These are phyloP conservation scores for Ustilago trichophora DNA, from an alignment of 1,284 basidiomycete species.

Conservation along the genomic window DNA sequence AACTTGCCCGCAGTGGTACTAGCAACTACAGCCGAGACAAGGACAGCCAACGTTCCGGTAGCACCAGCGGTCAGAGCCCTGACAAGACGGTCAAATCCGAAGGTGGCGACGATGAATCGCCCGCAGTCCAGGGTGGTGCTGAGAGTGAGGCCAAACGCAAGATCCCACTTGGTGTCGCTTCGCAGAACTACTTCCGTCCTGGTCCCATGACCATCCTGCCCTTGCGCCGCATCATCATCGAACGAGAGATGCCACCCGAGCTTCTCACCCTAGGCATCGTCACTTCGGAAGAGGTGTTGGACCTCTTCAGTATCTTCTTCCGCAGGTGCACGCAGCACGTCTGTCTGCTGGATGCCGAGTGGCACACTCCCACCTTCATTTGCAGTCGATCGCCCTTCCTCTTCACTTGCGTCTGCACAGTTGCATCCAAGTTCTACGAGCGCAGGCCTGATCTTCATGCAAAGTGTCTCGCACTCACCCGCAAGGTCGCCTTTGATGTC, in stretches of 20 bases:
- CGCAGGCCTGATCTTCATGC: conserved; percentile 83
- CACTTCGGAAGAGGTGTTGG: conserved; percentile 80
- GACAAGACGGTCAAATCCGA: conserved; percentile 33
- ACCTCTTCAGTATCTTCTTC: conserved; percentile 88
- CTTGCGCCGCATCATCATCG: conserved; percentile 83
- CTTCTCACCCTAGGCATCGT: conserved; percentile 83
- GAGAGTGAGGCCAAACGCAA: conserved; percentile 2
- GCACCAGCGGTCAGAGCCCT: conserved; percentile 31
- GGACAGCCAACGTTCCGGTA: conserved; percentile 36
- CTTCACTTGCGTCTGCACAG: conserved; percentile 78
- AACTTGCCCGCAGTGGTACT: conserved; percentile 21
- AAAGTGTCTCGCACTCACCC: conserved; percentile 81
- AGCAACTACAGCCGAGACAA: conserved; percentile 35
- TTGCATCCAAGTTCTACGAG: conserved; percentile 88
- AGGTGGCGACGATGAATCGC: conserved; percentile 22
- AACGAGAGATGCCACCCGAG: conserved; percentile 83
- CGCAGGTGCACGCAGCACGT: conserved; percentile 67
- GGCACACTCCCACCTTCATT: conserved; percentile 65
- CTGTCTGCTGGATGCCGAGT: conserved; percentile 62
- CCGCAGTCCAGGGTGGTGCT: conserved; percentile 6
- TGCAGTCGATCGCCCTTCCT: conserved; percentile 64
- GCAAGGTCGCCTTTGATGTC: conserved; percentile 83
- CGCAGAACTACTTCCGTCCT: conserved; percentile 91
- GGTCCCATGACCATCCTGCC: conserved; percentile 71
- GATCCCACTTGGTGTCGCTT: conserved; percentile 78